Evolutionary conservation across 2,329 filamentous ascomycete species (phyloP), one percentile per base, ranked within the genome.

Genomic region (Clarireedia paspali): DNA sequence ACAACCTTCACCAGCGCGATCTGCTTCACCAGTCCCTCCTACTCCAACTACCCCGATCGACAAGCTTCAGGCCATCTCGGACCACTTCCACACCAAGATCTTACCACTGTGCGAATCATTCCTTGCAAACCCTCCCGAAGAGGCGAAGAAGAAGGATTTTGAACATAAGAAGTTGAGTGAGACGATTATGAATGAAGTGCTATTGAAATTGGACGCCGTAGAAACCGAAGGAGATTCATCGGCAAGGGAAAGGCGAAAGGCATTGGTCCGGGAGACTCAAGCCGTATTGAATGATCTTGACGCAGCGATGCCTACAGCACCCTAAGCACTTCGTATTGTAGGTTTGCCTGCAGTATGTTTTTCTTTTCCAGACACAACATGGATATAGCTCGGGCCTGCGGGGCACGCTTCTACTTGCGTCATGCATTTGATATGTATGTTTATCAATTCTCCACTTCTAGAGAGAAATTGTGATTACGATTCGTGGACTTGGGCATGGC

Each of bases 151-250:
- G 75, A 75, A 81, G 50, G 79, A 80, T 14, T 88, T 90, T 36
- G 87, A 91, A 66, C 85, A 92, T 68, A 84, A 86, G 68, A 85
- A 81, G 67, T 70, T 94, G 17, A 84, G 82, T 4, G 89, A 94
- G 74, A 88, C 85, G 4, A 79, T 91, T 40, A 76, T 94, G 75
- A 82, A 85, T 59, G 86, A 91, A 63, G 82, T 91, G 2, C 67
- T 92, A 39, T 72, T 94, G 61, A 92, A 91, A 72, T 71, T 90
- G 40, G 89, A 94, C 68, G 84, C 79, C 23, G 82, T 92, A 2
- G 87, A 92, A 63, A 85, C 84, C 0, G 84, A 86, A 48, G 87
- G 87, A 5, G 82, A 88, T 61, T 69, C 74, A 9, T 82, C 85
- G 12, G 82, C 87, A 26, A 77, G 88, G 59, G 72, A 77, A 12